phyloP scores from a whole-genome alignment of 169 alveolate species.

The Eimeria falciformis region DNA sequence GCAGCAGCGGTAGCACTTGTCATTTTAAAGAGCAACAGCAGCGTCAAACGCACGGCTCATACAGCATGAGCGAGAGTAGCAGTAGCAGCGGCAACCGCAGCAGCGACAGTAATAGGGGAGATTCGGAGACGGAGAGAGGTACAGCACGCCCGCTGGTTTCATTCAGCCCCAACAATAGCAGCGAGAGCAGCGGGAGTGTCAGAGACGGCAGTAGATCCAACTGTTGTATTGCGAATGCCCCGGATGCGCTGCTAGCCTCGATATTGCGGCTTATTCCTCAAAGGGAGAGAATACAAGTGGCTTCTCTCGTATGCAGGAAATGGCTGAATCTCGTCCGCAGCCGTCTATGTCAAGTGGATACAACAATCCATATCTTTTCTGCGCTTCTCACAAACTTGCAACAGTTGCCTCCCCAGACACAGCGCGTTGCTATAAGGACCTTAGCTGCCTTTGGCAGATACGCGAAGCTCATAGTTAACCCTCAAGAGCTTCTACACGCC shows the following conservation, averaged over 20 bases:
- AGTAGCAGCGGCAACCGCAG: slow-evolving; percentile 51
- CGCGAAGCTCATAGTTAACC: slow-evolving; percentile 34
- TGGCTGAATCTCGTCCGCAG: slow-evolving; percentile 44
- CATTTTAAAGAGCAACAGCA: slow-evolving; percentile 5
- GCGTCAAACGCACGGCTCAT: no score
- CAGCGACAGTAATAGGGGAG: background rate
- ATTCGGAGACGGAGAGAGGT: slow-evolving; percentile 5
- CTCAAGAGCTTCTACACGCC: background rate
- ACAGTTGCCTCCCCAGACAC: slow-evolving; percentile 47
- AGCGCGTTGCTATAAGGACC: slow-evolving; percentile 19
- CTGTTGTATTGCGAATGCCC: background rate
- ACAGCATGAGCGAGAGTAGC: slow-evolving; percentile 62
- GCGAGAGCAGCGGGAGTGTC: slow-evolving; percentile 7
- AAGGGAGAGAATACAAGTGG: slow-evolving; percentile 45
- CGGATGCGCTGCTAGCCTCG: slow-evolving; percentile 60
- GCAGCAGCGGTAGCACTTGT: background rate
- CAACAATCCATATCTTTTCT: slow-evolving; percentile 31
- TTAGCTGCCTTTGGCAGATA: slow-evolving; percentile 32
- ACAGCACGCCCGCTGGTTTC: slow-evolving; percentile 14
- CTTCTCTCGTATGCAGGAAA: slow-evolving; percentile 64
- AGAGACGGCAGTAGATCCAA: slow-evolving; percentile 10
- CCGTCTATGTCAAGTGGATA: slow-evolving; percentile 59
- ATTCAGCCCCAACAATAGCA: slow-evolving; percentile 30
- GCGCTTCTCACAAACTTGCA: slow-evolving; percentile 32
- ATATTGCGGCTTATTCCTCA: slow-evolving; percentile 44